Conservation (phyloP, 164 flowering plant species). For the Vitis amurensis region DNA sequence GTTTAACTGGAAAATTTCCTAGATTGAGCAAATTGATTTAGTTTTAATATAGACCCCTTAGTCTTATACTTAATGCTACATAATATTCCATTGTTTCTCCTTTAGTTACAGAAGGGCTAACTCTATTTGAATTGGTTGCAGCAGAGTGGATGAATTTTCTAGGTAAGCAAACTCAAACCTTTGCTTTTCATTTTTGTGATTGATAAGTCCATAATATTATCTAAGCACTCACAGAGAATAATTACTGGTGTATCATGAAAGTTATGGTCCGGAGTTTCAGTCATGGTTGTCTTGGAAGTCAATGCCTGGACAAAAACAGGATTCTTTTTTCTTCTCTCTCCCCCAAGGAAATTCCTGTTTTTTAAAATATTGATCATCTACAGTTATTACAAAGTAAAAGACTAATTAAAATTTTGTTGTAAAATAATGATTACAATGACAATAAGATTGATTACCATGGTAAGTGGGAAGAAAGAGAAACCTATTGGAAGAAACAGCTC, state of each 20-base stretch:
- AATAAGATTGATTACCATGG: background rate
- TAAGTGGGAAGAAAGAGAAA: background rate
- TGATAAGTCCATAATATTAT: background rate
- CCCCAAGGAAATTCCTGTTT: background rate
- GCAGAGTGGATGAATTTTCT: constrained; percentile 87
- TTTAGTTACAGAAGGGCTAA: constrained; percentile 4
- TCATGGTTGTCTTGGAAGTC: background rate
- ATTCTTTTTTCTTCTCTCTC: background rate
- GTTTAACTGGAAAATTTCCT: background rate
- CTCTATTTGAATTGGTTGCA: constrained; percentile 11
- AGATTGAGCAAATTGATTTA: too few relatives aligned
- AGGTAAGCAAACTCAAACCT: constrained; percentile 48
- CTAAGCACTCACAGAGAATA: background rate
- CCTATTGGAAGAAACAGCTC: background rate
- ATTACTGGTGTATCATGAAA: too few relatives aligned
- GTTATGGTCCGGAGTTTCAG: background rate
- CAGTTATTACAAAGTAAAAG: background rate
- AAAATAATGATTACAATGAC: background rate
- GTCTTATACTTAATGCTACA: background rate
- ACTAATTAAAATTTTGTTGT: background rate
- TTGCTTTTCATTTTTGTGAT: constrained; percentile 1
- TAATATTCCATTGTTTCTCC: background rate
- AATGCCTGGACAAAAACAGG: background rate
- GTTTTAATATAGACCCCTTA: background rate
- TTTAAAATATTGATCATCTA: background rate